phyloP scores from a whole-genome alignment of 2,329 filamentous ascomycete genomes.

The Akanthomyces dipterigenus region DNA sequence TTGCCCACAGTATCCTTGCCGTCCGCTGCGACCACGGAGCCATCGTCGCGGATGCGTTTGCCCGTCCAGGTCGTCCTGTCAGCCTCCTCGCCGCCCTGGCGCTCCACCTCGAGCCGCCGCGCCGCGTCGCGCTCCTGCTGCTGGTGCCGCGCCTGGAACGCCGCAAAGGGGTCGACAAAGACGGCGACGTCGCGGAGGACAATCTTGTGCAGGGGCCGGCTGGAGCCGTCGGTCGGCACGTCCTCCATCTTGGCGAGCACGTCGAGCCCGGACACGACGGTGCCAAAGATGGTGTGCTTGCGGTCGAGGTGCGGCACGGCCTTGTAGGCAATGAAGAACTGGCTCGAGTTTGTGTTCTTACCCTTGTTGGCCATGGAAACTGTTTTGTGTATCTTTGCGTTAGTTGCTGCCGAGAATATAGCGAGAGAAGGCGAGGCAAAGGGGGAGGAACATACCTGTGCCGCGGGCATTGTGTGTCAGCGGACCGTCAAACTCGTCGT shows the following conservation, averaged over 20 bases:
- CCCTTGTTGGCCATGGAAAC: conserved; percentile 96
- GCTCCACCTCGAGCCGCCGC: conserved; percentile 54
- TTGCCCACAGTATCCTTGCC: conserved; percentile 58
- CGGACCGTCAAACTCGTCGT: conserved; percentile 88
- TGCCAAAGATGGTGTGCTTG: conserved; percentile 96
- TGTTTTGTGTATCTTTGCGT: not conserved
- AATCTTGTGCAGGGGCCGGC: conserved; percentile 71
- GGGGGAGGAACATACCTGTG: conserved; percentile 38
- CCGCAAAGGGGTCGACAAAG: conserved; percentile 90
- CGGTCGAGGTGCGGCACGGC: conserved; percentile 78
- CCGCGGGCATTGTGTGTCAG: conserved; percentile 76
- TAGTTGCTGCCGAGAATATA: not conserved
- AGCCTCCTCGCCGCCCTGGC: conserved; percentile 70
- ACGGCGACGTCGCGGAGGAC: conserved; percentile 76
- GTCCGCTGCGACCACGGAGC: conserved; percentile 43
- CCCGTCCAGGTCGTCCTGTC: conserved; percentile 94
- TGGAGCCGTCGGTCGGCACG: conserved; percentile 65
- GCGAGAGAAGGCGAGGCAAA: not conserved
- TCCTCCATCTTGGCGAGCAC: conserved; percentile 71
- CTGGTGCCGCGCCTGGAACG: conserved; percentile 72
- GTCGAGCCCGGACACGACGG: conserved; percentile 69
- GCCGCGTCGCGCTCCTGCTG: conserved; percentile 54
- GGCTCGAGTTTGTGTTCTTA: conserved; percentile 92
- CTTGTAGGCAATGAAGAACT: conserved; percentile 92
- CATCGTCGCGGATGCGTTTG: conserved; percentile 71